These are phyloP conservation scores for Ceratobasidium sp. DNA, from an alignment of 1,284 basidiomycete genomes.

Conservation along the genomic window DNA sequence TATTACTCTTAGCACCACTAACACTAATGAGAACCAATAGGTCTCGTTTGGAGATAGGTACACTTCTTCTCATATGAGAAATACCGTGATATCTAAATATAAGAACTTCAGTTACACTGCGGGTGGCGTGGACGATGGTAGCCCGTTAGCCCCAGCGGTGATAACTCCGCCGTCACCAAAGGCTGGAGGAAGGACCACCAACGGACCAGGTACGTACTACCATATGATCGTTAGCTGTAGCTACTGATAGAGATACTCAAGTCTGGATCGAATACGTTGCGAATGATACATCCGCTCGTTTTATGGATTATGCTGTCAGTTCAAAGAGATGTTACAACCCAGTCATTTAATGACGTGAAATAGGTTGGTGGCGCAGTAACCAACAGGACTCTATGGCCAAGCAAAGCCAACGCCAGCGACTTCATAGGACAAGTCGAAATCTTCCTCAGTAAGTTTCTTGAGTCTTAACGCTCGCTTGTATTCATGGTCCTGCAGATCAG, in stretches of 20 bases:
- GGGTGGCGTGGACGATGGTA: conserved; percentile 56
- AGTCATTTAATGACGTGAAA: conserved; percentile 23
- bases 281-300: conserved; percentile 56
- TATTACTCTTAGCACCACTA: not conserved
- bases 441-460: not conserved
- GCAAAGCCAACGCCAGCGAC: conserved; percentile 55
- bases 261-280: conserved; percentile 62
- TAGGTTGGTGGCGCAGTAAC: conserved; percentile 60
- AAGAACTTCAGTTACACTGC: conserved; percentile 57
- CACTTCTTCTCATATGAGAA: not conserved
- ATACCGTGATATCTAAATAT: conserved; percentile 51
- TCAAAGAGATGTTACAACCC: not conserved
- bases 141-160: conserved; percentile 56
- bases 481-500: conserved; percentile 56
- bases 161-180: conserved; percentile 55
- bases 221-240: not conserved
- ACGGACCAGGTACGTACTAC: conserved; percentile 54
- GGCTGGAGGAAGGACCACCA: conserved; percentile 59
- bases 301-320: conserved; percentile 65
- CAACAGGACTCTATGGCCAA: conserved; percentile 59
- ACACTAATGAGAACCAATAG: not conserved
- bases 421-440: conserved; percentile 58
- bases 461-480: conserved; percentile 43
- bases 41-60: conserved; percentile 27
- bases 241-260: not conserved